phyloP scores from a whole-genome alignment of 768 basidiomycete species.

The Dacryopinax spathularia region DNA sequence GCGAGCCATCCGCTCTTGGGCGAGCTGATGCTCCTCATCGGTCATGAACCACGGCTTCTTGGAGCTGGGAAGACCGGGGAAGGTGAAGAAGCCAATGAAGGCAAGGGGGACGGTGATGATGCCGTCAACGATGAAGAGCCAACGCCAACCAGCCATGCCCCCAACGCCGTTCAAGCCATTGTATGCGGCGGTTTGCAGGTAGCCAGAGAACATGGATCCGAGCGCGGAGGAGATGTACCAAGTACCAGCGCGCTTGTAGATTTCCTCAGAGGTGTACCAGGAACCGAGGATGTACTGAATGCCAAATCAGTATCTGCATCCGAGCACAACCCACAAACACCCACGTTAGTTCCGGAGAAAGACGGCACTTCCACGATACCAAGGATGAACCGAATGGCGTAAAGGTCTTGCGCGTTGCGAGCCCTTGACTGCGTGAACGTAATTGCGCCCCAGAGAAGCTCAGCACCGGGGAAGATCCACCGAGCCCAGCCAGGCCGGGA shows the following conservation, averaged over 20 bases:
- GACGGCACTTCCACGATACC: conserved; percentile 61
- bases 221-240: conserved; percentile 28
- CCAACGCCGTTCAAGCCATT: conserved; percentile 8
- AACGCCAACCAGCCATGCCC: conserved; percentile 14
- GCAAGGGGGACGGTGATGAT: conserved; percentile 12
- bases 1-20: conserved; percentile 7
- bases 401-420: conserved; percentile 22
- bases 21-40: conserved; percentile 17
- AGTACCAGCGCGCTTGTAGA: conserved; percentile 57
- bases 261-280: conserved; percentile 55
- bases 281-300: conserved; percentile 60
- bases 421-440: not conserved
- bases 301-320: not conserved
- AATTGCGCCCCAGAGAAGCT: not conserved
- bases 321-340: not conserved
- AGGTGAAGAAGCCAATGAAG: conserved; percentile 9
- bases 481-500: not conserved
- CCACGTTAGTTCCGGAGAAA: conserved; percentile 38
- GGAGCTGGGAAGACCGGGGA: conserved; percentile 19
- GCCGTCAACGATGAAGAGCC: conserved; percentile 13
- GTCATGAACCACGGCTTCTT: conserved; percentile 17
- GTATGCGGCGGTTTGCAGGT: conserved; percentile 12
- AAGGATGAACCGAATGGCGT: conserved; percentile 58
- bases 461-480: not conserved
- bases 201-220: conserved; percentile 8